Percentiles rank a stretch among this genome's conserved stretches.
Evolutionary conservation across 257 asterid genomes (phyloP).

Genomic region (Rehmannia glutinosa): DNA sequence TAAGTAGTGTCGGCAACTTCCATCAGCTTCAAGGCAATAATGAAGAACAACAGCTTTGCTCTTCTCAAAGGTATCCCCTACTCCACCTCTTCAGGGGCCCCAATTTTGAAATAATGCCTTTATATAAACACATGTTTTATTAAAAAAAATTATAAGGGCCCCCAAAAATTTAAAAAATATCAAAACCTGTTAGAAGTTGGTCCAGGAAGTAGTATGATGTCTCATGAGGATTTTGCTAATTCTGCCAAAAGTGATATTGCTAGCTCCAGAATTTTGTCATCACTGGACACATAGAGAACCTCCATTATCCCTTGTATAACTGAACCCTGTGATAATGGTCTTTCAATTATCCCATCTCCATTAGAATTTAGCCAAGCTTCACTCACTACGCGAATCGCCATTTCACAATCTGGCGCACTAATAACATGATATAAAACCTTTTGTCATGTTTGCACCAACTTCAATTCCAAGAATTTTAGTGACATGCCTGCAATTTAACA

Average conservation of each 20-base stretch:
- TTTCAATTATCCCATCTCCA: constrained; percentile 33
- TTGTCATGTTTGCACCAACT: too few relatives aligned
- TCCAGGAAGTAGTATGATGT: constrained; percentile 67
- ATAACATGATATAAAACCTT: too few relatives aligned
- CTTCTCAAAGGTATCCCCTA: constrained; percentile 55
- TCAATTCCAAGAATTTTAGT: too few relatives aligned
- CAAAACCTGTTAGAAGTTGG: constrained; percentile 56
- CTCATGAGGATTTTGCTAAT: constrained; percentile 55
- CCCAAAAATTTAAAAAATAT: too few relatives aligned
- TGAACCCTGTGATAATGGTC: constrained; percentile 37
- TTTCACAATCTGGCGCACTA: constrained; percentile 79
- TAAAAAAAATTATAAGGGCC: too few relatives aligned
- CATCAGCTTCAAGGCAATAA: constrained; percentile 60
- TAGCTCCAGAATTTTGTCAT: constrained; percentile 70
- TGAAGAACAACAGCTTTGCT: constrained; percentile 45
- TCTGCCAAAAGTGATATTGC: constrained; percentile 71
- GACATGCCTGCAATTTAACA: too few relatives aligned
- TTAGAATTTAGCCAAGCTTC: constrained; percentile 58
- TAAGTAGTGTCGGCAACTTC: constrained; percentile 64
- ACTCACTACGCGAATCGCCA: constrained; percentile 51
- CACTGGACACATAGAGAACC: constrained; percentile 50
- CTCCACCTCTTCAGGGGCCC: constrained; percentile 65
- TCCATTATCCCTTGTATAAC: constrained; percentile 60
- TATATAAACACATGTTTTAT: too few relatives aligned
- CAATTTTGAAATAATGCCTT: too few relatives aligned